These are phyloP conservation scores for Zelonia costaricensis DNA, from an alignment of 208 protist genomes.

Conservation along the genomic window DNA sequence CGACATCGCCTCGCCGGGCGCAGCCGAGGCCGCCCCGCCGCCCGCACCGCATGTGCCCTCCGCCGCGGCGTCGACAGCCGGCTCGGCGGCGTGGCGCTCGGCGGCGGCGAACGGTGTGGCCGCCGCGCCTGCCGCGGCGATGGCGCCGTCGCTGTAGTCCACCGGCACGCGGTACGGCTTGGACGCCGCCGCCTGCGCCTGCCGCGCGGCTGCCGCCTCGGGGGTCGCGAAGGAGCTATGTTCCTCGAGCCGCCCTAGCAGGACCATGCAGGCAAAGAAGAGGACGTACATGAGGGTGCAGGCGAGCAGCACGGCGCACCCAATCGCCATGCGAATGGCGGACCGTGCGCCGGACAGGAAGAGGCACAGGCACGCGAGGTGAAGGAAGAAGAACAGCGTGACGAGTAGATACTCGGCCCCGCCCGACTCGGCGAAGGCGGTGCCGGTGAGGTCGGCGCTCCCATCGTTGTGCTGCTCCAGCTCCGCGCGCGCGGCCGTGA, in stretches of 20 bases:
- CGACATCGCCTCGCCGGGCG: slow-evolving; percentile 1
- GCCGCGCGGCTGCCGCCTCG: neutral
- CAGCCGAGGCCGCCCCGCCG: neutral
- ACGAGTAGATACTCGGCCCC: slow-evolving; percentile 27
- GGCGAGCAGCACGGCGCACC: slow-evolving; percentile 28
- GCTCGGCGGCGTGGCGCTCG: slow-evolving; percentile 5
- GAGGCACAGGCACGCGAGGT: slow-evolving; percentile 6
- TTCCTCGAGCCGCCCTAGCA: slow-evolving; percentile 12
- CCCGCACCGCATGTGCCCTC: slow-evolving; percentile 6
- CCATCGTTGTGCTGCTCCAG: neutral
- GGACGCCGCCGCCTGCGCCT: slow-evolving; percentile 3
- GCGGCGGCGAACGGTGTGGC: neutral
- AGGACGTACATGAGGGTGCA: slow-evolving; percentile 39
- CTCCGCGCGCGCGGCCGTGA: slow-evolving; percentile 8
- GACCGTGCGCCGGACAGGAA: slow-evolving; percentile 14
- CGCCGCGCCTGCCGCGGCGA: slow-evolving; percentile 3
- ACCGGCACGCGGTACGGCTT: slow-evolving; percentile 9
- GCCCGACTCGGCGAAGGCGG: slow-evolving; percentile 23
- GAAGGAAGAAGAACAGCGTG: slow-evolving; percentile 13
- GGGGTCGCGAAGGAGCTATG: neutral
- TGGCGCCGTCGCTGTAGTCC: slow-evolving; percentile 14
- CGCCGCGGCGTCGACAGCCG: slow-evolving; percentile 1
- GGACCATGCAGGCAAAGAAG: slow-evolving; percentile 23
- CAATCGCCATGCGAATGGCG: slow-evolving; percentile 20
- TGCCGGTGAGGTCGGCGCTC: slow-evolving; percentile 3